Evolutionary conservation across 108 stramenopile species (phyloP).

Genomic region (Pinguiococcus pyrenoidosus): DNA sequence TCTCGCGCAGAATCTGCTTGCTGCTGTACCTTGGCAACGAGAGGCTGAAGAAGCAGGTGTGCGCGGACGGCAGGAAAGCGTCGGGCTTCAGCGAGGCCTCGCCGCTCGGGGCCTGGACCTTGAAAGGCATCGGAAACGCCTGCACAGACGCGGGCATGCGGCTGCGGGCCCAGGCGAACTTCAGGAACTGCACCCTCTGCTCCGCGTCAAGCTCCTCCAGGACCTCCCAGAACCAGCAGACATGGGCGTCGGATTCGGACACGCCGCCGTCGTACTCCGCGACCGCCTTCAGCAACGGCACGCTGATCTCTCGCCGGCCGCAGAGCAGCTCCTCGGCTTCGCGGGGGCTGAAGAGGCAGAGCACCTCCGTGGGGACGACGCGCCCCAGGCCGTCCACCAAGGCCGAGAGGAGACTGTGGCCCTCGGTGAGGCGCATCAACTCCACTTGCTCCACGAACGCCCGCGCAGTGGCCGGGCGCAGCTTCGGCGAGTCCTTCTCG

Average conservation of each 20-base stretch:
- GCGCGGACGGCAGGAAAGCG: slow-evolving; percentile 71
- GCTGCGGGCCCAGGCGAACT: slow-evolving; percentile 93
- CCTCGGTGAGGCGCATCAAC: slow-evolving; percentile 14
- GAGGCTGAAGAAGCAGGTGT: slow-evolving; percentile 93
- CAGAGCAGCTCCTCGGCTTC: slow-evolving; percentile 73
- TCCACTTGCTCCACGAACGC: slow-evolving; percentile 35
- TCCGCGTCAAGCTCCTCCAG: slow-evolving; percentile 64
- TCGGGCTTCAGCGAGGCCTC: slow-evolving; percentile 46
- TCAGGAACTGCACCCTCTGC: slow-evolving; percentile 71
- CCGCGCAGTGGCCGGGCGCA: slow-evolving; percentile 41
- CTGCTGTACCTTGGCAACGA: slow-evolving; percentile 69
- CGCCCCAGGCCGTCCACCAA: slow-evolving; percentile 73
- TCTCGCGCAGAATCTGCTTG: slow-evolving; percentile 57
- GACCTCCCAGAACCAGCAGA: slow-evolving; percentile 79
- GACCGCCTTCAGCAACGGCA: slow-evolving; percentile 65
- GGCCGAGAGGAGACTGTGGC: slow-evolving; percentile 41
- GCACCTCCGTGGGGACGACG: slow-evolving; percentile 73
- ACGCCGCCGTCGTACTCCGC: slow-evolving; percentile 85
- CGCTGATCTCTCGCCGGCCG: slow-evolving; percentile 82
- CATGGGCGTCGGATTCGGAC: slow-evolving; percentile 49
- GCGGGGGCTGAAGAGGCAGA: slow-evolving; percentile 65
- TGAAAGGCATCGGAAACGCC: slow-evolving; percentile 71
- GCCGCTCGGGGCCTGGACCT: slow-evolving; percentile 55
- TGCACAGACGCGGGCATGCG: slow-evolving; percentile 63
- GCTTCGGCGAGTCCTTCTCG: background rate